Evolutionary conservation across 176 grass and related monocot species (phyloP).

Genomic region (Phyllostachys edulis): DNA sequence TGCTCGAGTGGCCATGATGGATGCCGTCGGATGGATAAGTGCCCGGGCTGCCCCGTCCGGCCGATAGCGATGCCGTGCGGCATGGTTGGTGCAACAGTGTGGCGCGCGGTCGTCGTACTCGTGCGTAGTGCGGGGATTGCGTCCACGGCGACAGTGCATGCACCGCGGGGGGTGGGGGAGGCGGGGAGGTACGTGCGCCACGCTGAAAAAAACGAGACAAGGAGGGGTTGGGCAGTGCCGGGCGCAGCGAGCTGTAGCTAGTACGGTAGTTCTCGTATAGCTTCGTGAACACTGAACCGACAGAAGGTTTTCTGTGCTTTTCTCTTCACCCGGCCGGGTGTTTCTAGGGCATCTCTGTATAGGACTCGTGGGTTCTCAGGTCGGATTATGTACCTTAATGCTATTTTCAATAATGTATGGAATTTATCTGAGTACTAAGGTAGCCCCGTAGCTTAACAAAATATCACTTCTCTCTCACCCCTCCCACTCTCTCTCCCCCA

Average conservation of each 20-base stretch:
- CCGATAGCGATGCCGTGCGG: not conserved
- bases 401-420: too few relatives aligned
- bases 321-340: too few relatives aligned
- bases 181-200: not conserved
- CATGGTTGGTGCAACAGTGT: not conserved
- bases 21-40: not conserved
- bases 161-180: too few relatives aligned
- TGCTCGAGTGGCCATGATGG: not conserved
- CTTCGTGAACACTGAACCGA: not conserved
- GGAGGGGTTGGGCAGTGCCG: not conserved
- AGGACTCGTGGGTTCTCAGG: too few relatives aligned
- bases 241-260: not conserved
- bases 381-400: too few relatives aligned
- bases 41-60: not conserved
- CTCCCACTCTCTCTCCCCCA: too few relatives aligned
- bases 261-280: too few relatives aligned
- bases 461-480: too few relatives aligned
- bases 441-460: too few relatives aligned
- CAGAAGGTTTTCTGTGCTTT: too few relatives aligned
- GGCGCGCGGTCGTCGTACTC: not conserved
- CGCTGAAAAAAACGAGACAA: not conserved
- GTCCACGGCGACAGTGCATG: not conserved
- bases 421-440: too few relatives aligned
- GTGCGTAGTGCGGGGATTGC: not conserved
- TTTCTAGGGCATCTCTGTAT: too few relatives aligned